Evolutionary conservation across 129 eudicot species (phyloP), one percentile per base, ranked within the genome.

Genomic region (Oenanthe sinensis): DNA sequence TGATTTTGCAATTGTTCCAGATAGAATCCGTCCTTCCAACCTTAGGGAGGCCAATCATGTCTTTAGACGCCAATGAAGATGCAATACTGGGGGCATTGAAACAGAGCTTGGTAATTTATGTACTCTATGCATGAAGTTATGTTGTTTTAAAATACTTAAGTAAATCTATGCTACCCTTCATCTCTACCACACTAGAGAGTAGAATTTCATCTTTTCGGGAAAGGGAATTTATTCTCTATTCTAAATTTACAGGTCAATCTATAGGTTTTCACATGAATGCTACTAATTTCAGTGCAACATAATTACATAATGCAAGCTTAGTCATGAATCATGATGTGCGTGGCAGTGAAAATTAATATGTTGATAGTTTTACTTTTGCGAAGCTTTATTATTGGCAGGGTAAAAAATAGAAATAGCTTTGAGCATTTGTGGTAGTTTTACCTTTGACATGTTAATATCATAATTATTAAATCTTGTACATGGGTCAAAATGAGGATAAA

Each of bases 31-130:
- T 93, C 72, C 85, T 96, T 71, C 99, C 99, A 43, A 88, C 95
- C 62, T 84, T 96, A 83, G 90, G 91, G 71, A 89, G 90, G 82
- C 97, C 97, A 50, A 90, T 96, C 49, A 92, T 96, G 99, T 96
- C 99, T 63, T 82, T 96, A 85, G 99, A 96, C 83, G 99, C 97
- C 77, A 92, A 85, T 79, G 99, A 96, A 89, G 99, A 96, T 86
- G 97, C 97, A 75, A 86, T 96, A 79, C 91, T 92, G 70, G 99
- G 99, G 88, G 88, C 88, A 71, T 75, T 96, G 84, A 92, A 96
- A 85, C 97, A 92, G 82, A 92, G 96, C 85, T 83, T 96, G 99
- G 99, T 96, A 92, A 90, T 48, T 77, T 72, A 13, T 42, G 15
- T 12, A 40, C 45, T n/a, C 15, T 1, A 5, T 44, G 4, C 6